A percentile compares a stretch with the other conserved stretches of the same genome.
phyloP scores from a whole-genome alignment of 495 filamentous ascomycete species.

The Pyrenula massariospora region DNA sequence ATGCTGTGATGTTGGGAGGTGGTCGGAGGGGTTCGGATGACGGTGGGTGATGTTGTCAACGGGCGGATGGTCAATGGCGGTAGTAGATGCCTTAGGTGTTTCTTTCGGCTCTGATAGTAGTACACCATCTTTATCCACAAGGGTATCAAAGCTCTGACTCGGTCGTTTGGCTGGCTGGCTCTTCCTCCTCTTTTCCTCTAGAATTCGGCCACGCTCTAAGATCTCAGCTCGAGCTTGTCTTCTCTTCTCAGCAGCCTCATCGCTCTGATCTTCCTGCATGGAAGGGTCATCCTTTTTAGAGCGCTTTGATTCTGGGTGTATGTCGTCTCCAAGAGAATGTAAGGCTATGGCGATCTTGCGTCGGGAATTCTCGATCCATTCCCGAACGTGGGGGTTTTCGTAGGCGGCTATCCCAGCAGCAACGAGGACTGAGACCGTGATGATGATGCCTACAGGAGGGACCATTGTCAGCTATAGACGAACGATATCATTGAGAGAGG shows the following conservation, averaged over 20 bases:
- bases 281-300: constrained; percentile 28
- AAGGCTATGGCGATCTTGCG: constrained; percentile 69
- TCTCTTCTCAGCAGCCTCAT: constrained; percentile 59
- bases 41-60: neutral
- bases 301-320: constrained; percentile 39
- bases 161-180: constrained; percentile 7
- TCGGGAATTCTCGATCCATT: constrained; percentile 63
- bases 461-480: neutral
- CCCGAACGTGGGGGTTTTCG: constrained; percentile 68
- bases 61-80: constrained; percentile 30
- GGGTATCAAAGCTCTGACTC: constrained; percentile 35
- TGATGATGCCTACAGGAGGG: constrained; percentile 51
- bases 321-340: constrained; percentile 64
- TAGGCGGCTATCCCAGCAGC: constrained; percentile 79
- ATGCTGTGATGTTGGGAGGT: neutral
- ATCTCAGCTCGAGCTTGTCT: constrained; percentile 63
- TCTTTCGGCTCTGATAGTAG: constrained; percentile 17
- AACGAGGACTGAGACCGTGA: constrained; percentile 62
- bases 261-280: constrained; percentile 42
- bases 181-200: constrained; percentile 26
- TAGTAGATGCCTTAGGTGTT: constrained; percentile 22
- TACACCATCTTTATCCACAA: constrained; percentile 42
- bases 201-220: constrained; percentile 42
- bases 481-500: neutral
- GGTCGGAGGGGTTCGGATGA: neutral